Evolutionary conservation across 2,329 filamentous ascomycete species (phyloP).

Genomic region (Cadophora gregata): DNA sequence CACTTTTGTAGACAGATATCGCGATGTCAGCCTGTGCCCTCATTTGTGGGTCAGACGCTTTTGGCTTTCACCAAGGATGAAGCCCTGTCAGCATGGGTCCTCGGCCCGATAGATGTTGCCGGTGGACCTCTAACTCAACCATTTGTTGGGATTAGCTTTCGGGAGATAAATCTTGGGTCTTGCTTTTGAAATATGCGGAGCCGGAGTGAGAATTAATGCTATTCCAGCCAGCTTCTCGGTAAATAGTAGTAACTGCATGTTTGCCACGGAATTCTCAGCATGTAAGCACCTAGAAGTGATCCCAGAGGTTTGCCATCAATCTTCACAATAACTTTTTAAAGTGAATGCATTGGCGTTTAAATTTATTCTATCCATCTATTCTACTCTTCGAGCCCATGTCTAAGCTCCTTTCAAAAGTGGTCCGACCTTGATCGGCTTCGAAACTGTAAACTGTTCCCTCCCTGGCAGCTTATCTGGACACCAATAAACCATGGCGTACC

Average conservation of each 20-base stretch:
- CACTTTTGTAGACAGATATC: neutral
- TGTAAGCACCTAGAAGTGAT: too few relatives aligned
- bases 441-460: constrained; percentile 7
- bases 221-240: too few relatives aligned
- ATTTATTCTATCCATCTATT: neutral
- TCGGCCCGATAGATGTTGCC: neutral
- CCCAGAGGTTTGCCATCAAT: too few relatives aligned
- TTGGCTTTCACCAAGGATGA: neutral
- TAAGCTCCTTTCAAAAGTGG: neutral
- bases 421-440: constrained; percentile 10
- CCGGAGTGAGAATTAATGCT: too few relatives aligned
- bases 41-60: neutral
- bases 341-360: too few relatives aligned
- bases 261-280: too few relatives aligned
- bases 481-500: constrained; percentile 56
- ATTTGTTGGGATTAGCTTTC: too few relatives aligned
- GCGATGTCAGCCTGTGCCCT: constrained; percentile 7
- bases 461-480: constrained; percentile 50
- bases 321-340: too few relatives aligned
- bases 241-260: too few relatives aligned
- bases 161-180: too few relatives aligned
- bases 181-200: too few relatives aligned
- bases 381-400: neutral
- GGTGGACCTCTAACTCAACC: neutral
- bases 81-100: neutral